A percentile compares a stretch with the other conserved stretches of the same genome.
Evolutionary conservation across 768 basidiomycete species (phyloP).

Genomic region (Cyclocybe cylindracea): DNA sequence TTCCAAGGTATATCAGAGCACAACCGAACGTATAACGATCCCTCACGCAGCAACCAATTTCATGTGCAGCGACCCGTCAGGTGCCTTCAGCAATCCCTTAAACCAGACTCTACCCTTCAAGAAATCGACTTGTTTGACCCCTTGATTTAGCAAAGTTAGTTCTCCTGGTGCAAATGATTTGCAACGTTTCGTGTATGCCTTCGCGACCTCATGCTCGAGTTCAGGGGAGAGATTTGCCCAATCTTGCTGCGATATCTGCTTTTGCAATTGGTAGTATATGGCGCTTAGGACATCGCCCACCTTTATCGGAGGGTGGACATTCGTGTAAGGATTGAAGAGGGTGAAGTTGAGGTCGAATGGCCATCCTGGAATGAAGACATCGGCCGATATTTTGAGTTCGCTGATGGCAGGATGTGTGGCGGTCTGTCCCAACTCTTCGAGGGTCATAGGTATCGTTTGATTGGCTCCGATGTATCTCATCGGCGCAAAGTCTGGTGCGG

Average conservation of each 20-base stretch:
- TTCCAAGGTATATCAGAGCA: neutral
- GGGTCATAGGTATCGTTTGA: slow-evolving; percentile 37
- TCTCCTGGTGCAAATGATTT: slow-evolving; percentile 27
- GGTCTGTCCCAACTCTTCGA: slow-evolving; percentile 47
- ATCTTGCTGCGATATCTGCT: slow-evolving; percentile 40
- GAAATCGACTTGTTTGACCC: slow-evolving; percentile 64
- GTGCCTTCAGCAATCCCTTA: slow-evolving; percentile 46
- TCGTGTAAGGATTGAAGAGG: slow-evolving; percentile 21
- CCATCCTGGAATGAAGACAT: slow-evolving; percentile 61
- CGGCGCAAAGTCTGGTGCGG: slow-evolving; percentile 47
- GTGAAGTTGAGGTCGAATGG: slow-evolving; percentile 53
- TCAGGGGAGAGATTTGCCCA: slow-evolving; percentile 32
- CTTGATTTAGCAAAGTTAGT: slow-evolving; percentile 43
- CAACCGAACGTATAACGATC: neutral
- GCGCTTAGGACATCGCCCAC: slow-evolving; percentile 59
- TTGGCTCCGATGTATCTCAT: slow-evolving; percentile 38
- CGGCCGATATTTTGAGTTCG: slow-evolving; percentile 51
- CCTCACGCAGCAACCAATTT: slow-evolving; percentile 30
- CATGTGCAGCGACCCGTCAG: slow-evolving; percentile 37
- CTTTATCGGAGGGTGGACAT: slow-evolving; percentile 43
- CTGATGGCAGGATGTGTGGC: slow-evolving; percentile 59
- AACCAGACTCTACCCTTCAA: slow-evolving; percentile 47
- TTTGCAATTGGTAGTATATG: slow-evolving; percentile 49
- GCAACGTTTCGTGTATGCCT: slow-evolving; percentile 41
- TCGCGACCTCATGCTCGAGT: slow-evolving; percentile 32